A percentile compares a stretch with the other conserved stretches of the same genome.
These are phyloP conservation scores for Warburgia ugandensis DNA, from an alignment of 164 flowering plant species.

Conservation along the genomic window DNA sequence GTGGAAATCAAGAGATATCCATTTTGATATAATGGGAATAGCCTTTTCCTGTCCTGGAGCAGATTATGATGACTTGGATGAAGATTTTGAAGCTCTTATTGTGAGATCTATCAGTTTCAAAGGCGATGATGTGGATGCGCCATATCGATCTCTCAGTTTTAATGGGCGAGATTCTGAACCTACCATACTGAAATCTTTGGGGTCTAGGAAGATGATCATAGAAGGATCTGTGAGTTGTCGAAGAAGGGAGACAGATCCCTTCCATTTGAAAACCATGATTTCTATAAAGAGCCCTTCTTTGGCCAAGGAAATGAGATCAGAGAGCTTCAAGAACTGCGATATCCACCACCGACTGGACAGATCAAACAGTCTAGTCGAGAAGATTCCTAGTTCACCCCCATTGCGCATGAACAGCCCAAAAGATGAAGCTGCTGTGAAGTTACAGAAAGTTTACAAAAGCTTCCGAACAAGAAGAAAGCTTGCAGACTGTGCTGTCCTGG, in stretches of 20 bases:
- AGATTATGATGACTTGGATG: constrained; percentile 32
- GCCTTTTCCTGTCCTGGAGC: constrained; percentile 51
- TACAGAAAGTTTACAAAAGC: constrained; percentile 96
- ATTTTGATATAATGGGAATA: constrained; percentile 47
- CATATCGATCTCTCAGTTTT: constrained; percentile 47
- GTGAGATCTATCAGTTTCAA: constrained; percentile 54
- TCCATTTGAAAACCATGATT: constrained; percentile 28
- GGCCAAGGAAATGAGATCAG: constrained; percentile 7
- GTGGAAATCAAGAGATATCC: not conserved
- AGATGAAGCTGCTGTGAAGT: constrained; percentile 75
- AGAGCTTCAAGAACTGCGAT: constrained; percentile 10
- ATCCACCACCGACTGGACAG: constrained; percentile 5
- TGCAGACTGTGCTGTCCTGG: constrained; percentile 94
- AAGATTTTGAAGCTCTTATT: constrained; percentile 31
- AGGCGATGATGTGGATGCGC: constrained; percentile 33
- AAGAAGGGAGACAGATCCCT: constrained; percentile 17
- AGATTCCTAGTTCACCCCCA: constrained; percentile 10
- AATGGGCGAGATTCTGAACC: constrained; percentile 36
- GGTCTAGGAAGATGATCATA: constrained; percentile 19
- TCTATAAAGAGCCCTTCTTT: constrained; percentile 21
- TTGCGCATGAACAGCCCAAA: constrained; percentile 31
- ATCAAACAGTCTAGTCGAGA: constrained; percentile 15
- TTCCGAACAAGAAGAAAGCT: constrained; percentile 82
- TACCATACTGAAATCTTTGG: constrained; percentile 30
- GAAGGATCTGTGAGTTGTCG: constrained; percentile 52